These are phyloP conservation scores for Starmerella floris DNA, from an alignment of 805 yeast species.

Conservation along the genomic window DNA sequence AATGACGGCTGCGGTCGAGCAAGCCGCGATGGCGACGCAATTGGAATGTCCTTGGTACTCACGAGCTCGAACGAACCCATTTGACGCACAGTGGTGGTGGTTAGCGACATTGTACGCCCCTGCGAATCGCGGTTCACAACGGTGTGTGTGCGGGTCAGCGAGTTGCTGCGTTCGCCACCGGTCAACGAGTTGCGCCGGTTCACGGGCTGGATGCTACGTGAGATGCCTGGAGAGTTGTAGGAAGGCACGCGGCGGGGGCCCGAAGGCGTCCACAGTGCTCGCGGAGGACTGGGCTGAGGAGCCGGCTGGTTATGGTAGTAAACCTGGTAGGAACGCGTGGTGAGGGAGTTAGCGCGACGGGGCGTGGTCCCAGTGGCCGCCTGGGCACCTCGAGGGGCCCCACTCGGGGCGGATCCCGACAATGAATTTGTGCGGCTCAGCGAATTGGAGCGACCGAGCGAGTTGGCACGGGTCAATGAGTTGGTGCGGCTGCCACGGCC, in stretches of 20 bases:
- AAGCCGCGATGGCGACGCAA: slow-evolving; percentile 4
- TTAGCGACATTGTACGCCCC: slow-evolving; percentile 28
- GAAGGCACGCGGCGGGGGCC: background rate
- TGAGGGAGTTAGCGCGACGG: slow-evolving; percentile 21
- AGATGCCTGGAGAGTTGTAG: background rate
- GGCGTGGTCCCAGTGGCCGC: too few species aligned
- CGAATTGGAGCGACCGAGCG: background rate
- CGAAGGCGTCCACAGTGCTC: background rate
- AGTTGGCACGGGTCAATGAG: background rate
- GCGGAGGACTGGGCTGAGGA: too few species aligned
- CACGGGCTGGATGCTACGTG: slow-evolving; percentile 2
- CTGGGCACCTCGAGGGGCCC: too few species aligned
- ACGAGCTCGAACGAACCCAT: slow-evolving; percentile 29
- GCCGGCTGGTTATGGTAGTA: too few species aligned
- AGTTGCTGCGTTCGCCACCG: slow-evolving; percentile 18
- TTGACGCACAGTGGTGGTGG: slow-evolving; percentile 28
- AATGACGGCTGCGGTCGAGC: slow-evolving; percentile 7
- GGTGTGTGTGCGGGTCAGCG: slow-evolving; percentile 23
- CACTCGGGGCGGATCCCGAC: too few species aligned
- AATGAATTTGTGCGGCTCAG: slow-evolving; percentile 5
- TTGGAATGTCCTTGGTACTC: slow-evolving; percentile 24
- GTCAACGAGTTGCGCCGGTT: slow-evolving; percentile 15
- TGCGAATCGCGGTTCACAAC: slow-evolving; percentile 23
- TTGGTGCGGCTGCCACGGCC: background rate
- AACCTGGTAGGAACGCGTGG: slow-evolving; percentile 13